Base-by-base conservation (phyloP, 2,329 filamentous ascomycete species). In the Ascochyta rabiei region DNA sequence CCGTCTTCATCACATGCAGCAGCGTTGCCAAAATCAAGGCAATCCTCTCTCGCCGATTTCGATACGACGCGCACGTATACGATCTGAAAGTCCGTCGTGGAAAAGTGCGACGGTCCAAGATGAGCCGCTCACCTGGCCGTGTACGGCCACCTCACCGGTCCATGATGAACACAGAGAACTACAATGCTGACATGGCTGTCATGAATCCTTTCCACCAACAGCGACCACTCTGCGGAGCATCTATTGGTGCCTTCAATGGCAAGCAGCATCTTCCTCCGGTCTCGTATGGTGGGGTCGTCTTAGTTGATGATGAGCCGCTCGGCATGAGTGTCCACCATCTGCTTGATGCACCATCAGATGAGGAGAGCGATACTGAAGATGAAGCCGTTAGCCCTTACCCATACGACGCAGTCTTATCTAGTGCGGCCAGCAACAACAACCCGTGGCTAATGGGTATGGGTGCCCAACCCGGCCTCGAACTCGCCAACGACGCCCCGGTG, bases 321-420 rank as follows among this genome's bases (percentile, higher is more conserved):
- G 93, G 93, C 12, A 95, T 98, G 90, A 97, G 91, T 19, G 93
- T 98, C 0, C 93, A 98, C 69, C 93, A 98, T 74, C 93, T 98
- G 86, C 84, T 98, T 2, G 93, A 97, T 66, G 77, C 79, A 12
- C 79, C 84, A 10, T 84, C 82, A 53, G 75, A 79, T 39, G 81
- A 83, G 38, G 82, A 84, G 33, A 77, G 74, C 4, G 77, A 79
- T 4, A 71, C 69, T 24, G 74, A 73, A 13, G 78, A 77, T 9
- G 73, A 75, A 15, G 70, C 74, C 38, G 54, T 52, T 15, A 62
- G 64, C 44, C 63, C 64, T 7, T 58, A 61, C 38, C 62, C 64
- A 26, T 67, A 66, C 33, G 64, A 74, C 15, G 57, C 65, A 15
- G 58, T 69, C 16, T 73, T 82, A 6, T 83, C 81, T 3, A 78